Conservation (phyloP, 352 stramenopile genomes). For the Phytopythium ostracodes region DNA sequence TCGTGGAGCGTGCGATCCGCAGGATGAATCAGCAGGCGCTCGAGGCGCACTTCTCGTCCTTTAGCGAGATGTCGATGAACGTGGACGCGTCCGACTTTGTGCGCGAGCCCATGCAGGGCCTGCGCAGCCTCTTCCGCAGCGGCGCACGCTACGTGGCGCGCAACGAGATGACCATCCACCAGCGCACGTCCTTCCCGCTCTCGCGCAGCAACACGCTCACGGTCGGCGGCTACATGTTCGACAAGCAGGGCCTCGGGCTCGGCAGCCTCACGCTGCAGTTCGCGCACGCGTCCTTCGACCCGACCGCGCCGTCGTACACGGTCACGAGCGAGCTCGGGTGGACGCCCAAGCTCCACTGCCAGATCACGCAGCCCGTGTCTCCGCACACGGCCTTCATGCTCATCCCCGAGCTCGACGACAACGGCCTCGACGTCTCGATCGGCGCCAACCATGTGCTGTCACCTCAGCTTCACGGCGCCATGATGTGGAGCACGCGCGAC, state of each 20-base stretch:
- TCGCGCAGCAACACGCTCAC: conserved; percentile 53
- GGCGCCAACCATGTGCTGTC: conserved; percentile 66
- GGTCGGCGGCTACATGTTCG: conserved; percentile 80
- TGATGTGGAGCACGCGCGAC: conserved; percentile 83
- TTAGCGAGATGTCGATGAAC: conserved; percentile 77
- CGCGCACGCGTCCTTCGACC: conserved; percentile 63
- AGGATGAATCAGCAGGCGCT: conserved; percentile 66
- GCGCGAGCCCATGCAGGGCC: conserved; percentile 47
- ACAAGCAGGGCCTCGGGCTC: conserved; percentile 70
- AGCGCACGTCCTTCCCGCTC: conserved; percentile 66
- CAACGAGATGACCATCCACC: conserved; percentile 81
- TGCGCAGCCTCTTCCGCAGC: conserved; percentile 43
- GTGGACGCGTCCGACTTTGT: conserved; percentile 80
- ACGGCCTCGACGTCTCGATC: conserved; percentile 68
- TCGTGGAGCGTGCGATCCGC: conserved; percentile 53
- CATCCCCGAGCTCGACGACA: conserved; percentile 65
- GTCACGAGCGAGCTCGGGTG: conserved; percentile 69
- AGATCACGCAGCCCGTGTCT: conserved; percentile 73
- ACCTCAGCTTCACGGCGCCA: conserved; percentile 56
- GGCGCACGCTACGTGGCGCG: conserved; percentile 46
- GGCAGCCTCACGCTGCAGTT: conserved; percentile 64
- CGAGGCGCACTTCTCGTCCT: conserved; percentile 71
- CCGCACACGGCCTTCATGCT: conserved; percentile 66
- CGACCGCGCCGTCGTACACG: conserved; percentile 51
- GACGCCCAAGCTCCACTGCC: conserved; percentile 70